These are phyloP conservation scores for Colletotrichum cuscutae DNA, from an alignment of 2,329 filamentous ascomycete genomes.

Conservation along the genomic window DNA sequence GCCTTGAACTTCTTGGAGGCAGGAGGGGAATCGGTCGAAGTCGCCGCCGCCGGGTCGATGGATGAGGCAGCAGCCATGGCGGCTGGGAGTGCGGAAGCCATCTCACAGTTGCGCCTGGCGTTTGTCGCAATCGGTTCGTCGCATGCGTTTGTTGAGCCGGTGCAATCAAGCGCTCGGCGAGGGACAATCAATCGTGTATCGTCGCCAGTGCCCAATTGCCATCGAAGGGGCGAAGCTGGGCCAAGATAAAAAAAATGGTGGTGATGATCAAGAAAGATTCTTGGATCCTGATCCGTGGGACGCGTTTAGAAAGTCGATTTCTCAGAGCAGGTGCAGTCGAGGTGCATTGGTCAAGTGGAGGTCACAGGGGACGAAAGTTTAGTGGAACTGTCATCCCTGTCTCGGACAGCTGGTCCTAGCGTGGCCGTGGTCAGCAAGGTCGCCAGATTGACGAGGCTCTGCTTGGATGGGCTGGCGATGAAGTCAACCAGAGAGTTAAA, in stretches of 20 bases:
- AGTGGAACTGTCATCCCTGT: constrained; percentile 8
- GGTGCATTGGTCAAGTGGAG: neutral
- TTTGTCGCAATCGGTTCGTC: constrained; percentile 5
- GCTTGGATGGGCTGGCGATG: neutral
- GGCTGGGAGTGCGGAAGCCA: constrained; percentile 14
- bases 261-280: constrained; percentile 4
- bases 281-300: constrained; percentile 8
- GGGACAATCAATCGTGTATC: neutral
- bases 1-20: constrained; percentile 70
- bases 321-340: constrained; percentile 10
- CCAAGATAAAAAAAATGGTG: neutral
- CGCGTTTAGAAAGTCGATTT: constrained; percentile 20
- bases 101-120: neutral
- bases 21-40: constrained; percentile 1
- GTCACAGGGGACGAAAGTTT: constrained; percentile 17
- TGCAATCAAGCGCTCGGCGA: neutral
- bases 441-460: neutral
- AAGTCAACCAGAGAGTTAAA: neutral
- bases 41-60: neutral
- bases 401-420: neutral
- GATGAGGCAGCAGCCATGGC: constrained; percentile 20
- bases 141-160: neutral
- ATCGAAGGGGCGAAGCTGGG: neutral
- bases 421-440: neutral
- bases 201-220: neutral